A percentile compares a stretch with the other conserved stretches of the same genome.
phyloP scores from a whole-genome alignment of 2,329 filamentous ascomycete species.

The Fusarium liriodendri region DNA sequence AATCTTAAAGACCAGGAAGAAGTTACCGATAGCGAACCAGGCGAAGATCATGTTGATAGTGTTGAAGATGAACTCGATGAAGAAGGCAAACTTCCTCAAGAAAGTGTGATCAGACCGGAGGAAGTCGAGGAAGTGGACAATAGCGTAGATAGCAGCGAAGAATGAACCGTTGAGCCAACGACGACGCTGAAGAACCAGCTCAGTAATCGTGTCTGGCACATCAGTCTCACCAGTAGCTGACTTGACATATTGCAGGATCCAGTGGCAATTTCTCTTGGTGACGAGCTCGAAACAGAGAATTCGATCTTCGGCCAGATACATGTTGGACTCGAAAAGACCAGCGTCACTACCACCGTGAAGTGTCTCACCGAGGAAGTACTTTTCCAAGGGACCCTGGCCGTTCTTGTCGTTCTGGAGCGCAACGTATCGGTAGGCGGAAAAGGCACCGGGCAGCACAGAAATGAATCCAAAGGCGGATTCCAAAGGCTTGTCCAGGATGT shows the following conservation, averaged over 20 bases:
- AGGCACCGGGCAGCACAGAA: conserved; percentile 93
- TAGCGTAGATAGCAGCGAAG: conserved; percentile 95
- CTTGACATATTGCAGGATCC: conserved; percentile 98
- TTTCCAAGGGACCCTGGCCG: conserved; percentile 90
- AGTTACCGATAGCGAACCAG: conserved; percentile 98
- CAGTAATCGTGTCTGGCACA: conserved; percentile 92
- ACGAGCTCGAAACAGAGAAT: conserved; percentile 99
- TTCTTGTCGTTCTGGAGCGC: conserved; percentile 97
- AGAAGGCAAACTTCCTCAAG: conserved; percentile 87
- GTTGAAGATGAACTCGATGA: conserved; percentile 94
- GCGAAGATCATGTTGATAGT: conserved; percentile 97
- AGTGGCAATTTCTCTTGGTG: conserved; percentile 95
- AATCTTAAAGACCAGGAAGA: conserved; percentile 99
- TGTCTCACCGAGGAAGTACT: conserved; percentile 97
- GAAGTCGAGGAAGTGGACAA: conserved; percentile 95
- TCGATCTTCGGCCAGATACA: conserved; percentile 98
- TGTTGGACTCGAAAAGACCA: conserved; percentile 98
- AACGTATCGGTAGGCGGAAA: conserved; percentile 96
- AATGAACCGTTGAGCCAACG: conserved; percentile 99
- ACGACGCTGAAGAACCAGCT: conserved; percentile 94
- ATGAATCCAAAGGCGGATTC: conserved; percentile 99
- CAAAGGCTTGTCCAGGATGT: conserved; percentile 96
- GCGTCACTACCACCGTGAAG: conserved; percentile 92
- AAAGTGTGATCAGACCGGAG: conserved; percentile 93
- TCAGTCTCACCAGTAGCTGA: conserved; percentile 97